Percentiles rank a stretch among this genome's conserved stretches.
Conservation (phyloP, 83 land plant species). For the Larix sibirica region DNA sequence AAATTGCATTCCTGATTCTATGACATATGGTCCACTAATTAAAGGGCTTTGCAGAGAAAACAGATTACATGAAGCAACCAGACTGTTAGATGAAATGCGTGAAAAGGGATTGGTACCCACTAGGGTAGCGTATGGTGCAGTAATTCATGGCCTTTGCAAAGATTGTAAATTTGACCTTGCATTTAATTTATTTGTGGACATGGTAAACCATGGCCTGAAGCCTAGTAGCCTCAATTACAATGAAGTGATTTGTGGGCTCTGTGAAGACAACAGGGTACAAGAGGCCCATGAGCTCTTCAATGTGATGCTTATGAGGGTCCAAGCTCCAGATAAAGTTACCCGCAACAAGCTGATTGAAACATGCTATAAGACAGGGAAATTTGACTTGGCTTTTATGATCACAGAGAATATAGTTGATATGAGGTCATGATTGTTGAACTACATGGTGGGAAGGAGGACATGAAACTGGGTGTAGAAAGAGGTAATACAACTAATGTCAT, state of each 20-base stretch:
- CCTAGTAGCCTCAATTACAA: conserved; percentile 25
- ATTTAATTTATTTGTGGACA: background rate
- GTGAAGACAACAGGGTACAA: conserved; percentile 26
- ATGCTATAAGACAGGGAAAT: conserved; percentile 11
- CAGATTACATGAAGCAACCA: conserved; percentile 5
- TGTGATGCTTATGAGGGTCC: conserved; percentile 29
- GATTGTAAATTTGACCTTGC: background rate
- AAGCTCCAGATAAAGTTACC: conserved; percentile 35
- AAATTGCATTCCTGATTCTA: conserved; percentile 10
- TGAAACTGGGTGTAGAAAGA: no score
- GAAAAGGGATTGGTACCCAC: conserved; percentile 3
- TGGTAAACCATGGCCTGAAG: background rate
- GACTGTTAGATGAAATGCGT: conserved; percentile 3
- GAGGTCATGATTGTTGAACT: no score
- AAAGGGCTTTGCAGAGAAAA: conserved; percentile 37
- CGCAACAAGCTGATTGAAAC: conserved; percentile 34
- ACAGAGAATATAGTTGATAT: background rate
- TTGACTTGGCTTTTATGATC: conserved; percentile 17
- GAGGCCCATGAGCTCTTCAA: conserved; percentile 46
- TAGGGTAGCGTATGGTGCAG: background rate
- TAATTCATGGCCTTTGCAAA: background rate
- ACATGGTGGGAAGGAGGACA: no score
- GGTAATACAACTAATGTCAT: no score
- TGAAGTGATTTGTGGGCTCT: conserved; percentile 39
- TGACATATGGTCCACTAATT: conserved; percentile 45